These are phyloP conservation scores for Microcos paniculata DNA, from an alignment of 345 rosid species.

Conservation along the genomic window DNA sequence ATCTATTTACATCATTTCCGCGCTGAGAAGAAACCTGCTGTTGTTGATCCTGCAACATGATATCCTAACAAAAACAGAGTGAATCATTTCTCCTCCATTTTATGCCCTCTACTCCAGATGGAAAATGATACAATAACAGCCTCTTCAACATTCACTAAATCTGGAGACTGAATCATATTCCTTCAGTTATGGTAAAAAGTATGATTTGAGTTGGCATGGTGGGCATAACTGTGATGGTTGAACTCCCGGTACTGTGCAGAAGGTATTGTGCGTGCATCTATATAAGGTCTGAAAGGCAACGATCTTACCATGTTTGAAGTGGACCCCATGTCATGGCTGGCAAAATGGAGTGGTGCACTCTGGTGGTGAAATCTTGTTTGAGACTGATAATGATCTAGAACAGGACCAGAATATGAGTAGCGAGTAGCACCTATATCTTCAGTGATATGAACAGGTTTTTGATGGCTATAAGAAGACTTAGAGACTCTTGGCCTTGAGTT, in stretches of 20 bases:
- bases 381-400: conserved; percentile 15
- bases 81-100: conserved; percentile 17
- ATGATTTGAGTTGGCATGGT: conserved; percentile 19
- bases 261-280: conserved; percentile 16
- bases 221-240: conserved; percentile 23
- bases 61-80: background rate
- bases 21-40: background rate
- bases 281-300: conserved; percentile 23
- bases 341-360: conserved; percentile 16
- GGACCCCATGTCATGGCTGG: conserved; percentile 24
- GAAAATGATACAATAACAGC: background rate
- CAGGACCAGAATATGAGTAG: conserved; percentile 20
- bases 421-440: conserved; percentile 20
- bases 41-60: background rate
- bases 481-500: conserved; percentile 13
- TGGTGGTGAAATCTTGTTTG: conserved; percentile 23
- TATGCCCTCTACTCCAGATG: conserved; percentile 5
- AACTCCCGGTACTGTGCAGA: conserved; percentile 23
- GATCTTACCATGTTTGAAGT: conserved; percentile 33
- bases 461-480: conserved; percentile 26
- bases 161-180: conserved; percentile 25
- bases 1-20: background rate
- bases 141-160: conserved; percentile 21
- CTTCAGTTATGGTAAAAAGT: conserved; percentile 26
- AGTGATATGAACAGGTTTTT: conserved; percentile 18